phyloP scores from a whole-genome alignment of 345 rosid species.

The Fremontodendron californicum region DNA sequence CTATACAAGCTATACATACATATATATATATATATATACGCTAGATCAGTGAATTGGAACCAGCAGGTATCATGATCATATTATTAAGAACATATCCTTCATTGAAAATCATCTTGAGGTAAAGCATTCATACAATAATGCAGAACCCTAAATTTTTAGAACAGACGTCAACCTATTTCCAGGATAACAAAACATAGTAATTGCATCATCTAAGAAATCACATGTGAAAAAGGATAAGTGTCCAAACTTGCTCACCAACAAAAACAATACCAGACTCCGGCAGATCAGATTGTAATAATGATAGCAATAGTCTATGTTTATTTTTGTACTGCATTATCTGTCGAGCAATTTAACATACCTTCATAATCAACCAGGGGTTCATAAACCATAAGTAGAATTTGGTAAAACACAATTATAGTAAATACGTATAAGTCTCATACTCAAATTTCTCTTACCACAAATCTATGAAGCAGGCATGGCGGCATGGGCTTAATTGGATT shows the following conservation, averaged over 20 bases:
- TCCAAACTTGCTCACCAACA: conserved; percentile 72
- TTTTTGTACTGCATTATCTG: conserved; percentile 51
- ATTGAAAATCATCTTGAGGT: not conserved
- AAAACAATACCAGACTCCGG: conserved; percentile 71
- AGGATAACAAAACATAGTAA: not conserved
- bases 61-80: not conserved
- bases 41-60: not conserved
- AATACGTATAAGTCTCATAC: not conserved
- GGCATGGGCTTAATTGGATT: conserved; percentile 74
- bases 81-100: not conserved
- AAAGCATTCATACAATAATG: not conserved
- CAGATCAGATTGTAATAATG: conserved; percentile 53
- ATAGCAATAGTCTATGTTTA: conserved; percentile 51
- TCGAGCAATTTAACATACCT: conserved; percentile 10
- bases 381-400: not conserved
- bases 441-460: conserved; percentile 43
- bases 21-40: not conserved
- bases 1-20: not conserved
- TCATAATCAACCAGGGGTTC: not conserved
- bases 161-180: not conserved
- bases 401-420: not conserved
- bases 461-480: conserved; percentile 57
- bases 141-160: not conserved
- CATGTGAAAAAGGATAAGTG: conserved; percentile 9
- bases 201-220: not conserved